These are phyloP conservation scores for Acidomyces sp. DNA, from an alignment of 495 filamentous ascomycete genomes.

Conservation along the genomic window DNA sequence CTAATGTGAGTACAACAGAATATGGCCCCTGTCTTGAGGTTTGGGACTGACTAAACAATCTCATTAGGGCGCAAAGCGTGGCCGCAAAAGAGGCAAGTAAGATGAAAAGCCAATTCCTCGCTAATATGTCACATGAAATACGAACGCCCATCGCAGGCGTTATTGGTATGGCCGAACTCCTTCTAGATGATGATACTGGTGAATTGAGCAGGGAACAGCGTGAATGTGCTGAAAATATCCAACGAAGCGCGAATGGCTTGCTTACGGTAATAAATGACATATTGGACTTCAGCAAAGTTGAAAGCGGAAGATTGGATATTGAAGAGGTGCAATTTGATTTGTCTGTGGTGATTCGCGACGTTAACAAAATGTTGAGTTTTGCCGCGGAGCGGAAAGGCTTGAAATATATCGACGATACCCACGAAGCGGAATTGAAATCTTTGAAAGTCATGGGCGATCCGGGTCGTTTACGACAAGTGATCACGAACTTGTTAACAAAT, in stretches of 20 bases:
- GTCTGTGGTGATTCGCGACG: constrained; percentile 54
- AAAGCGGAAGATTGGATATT: constrained; percentile 60
- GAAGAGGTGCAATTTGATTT: constrained; percentile 71
- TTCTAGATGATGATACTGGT: constrained; percentile 39
- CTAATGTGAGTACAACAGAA: no score
- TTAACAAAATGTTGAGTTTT: constrained; percentile 49
- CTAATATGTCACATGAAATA: constrained; percentile 81
- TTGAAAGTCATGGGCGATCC: constrained; percentile 58
- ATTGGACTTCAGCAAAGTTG: constrained; percentile 76
- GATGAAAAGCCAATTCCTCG: constrained; percentile 57
- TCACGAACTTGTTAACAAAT: constrained; percentile 79
- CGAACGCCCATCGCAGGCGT: constrained; percentile 54
- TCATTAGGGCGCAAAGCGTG: constrained; percentile 57
- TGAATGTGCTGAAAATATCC: constrained; percentile 65
- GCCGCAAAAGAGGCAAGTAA: constrained; percentile 55
- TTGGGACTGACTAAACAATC: no score
- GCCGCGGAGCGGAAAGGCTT: constrained; percentile 29
- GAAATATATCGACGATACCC: constrained; percentile 23
- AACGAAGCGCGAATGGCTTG: constrained; percentile 67
- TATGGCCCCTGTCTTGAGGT: no score
- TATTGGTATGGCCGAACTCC: constrained; percentile 29
- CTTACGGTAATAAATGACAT: constrained; percentile 85
- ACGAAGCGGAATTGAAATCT: constrained; percentile 22
- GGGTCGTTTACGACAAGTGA: constrained; percentile 63
- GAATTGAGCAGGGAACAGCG: constrained; percentile 51